Conservation (phyloP, 257 asterid genomes). For the Solanum lycopersicoides region DNA sequence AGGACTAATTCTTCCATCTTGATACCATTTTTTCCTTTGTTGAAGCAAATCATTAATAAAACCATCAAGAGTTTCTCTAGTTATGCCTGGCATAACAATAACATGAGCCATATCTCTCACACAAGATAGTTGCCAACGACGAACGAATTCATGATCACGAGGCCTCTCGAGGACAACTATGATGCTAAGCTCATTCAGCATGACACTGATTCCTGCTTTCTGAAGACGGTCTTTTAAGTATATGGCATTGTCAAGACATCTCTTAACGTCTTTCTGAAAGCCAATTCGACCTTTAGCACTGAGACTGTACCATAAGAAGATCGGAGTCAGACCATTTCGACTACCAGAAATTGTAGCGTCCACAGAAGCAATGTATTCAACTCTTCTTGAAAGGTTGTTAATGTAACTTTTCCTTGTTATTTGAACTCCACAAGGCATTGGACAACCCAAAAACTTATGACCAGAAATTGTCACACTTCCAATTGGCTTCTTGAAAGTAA, state of each 20-base stretch:
- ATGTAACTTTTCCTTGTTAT: slow-evolving; percentile 12
- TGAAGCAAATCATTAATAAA: neutral
- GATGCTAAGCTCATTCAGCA: slow-evolving; percentile 12
- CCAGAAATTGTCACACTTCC: slow-evolving; percentile 24
- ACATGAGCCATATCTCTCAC: slow-evolving; percentile 17
- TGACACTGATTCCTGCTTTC: slow-evolving; percentile 6
- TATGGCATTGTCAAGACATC: slow-evolving; percentile 4
- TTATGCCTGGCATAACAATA: slow-evolving; percentile 9
- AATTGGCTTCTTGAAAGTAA: slow-evolving; percentile 16
- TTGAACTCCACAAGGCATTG: slow-evolving; percentile 25
- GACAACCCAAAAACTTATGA: slow-evolving; percentile 21
- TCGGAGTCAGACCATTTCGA: slow-evolving; percentile 12
- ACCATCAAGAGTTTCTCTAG: neutral
- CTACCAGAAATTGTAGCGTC: slow-evolving; percentile 24
- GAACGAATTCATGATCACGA: slow-evolving; percentile 3
- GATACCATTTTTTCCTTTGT: slow-evolving; percentile 2
- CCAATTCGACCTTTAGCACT: slow-evolving; percentile 7
- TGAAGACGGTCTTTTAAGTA: slow-evolving; percentile 9
- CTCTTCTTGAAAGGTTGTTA: neutral
- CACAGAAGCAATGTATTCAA: slow-evolving; percentile 6
- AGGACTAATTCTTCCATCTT: neutral
- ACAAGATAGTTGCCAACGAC: slow-evolving; percentile 19
- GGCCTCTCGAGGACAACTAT: slow-evolving; percentile 18
- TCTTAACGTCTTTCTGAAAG: neutral
- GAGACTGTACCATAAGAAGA: slow-evolving; percentile 14